Conservation (phyloP, 352 stramenopile genomes). For the Globisporangium lucens region DNA sequence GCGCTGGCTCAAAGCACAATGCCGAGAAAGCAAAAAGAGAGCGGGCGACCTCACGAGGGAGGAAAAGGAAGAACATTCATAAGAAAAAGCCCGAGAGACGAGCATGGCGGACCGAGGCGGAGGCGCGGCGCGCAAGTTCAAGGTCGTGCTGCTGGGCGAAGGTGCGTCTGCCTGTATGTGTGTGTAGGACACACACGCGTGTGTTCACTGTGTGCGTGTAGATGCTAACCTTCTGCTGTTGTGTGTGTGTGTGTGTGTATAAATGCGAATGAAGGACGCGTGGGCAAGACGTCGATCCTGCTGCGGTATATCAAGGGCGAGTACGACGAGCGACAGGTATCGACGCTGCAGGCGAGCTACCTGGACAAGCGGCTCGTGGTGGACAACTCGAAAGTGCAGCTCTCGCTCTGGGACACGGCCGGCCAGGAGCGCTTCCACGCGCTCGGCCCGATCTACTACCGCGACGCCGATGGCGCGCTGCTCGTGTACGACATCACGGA, state of each 20-base stretch:
- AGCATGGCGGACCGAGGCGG: conserved; percentile 14
- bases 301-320: conserved; percentile 92
- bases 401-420: conserved; percentile 87
- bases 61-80: conserved; percentile 9
- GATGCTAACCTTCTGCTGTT: not conserved
- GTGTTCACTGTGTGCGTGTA: not conserved
- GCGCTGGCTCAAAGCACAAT: not conserved
- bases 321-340: conserved; percentile 91
- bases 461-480: conserved; percentile 83
- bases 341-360: conserved; percentile 92
- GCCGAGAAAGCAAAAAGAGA: not conserved
- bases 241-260: not conserved
- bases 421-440: conserved; percentile 88
- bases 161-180: conserved; percentile 29
- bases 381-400: conserved; percentile 72
- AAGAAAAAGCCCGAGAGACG: conserved; percentile 1
- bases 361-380: conserved; percentile 90
- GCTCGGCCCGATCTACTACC: conserved; percentile 89
- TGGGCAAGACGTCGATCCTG: conserved; percentile 95
- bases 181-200: not conserved
- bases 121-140: conserved; percentile 70
- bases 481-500: conserved; percentile 93
- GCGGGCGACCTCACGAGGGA: not conserved
- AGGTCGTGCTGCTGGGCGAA: conserved; percentile 84
- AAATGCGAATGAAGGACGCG: conserved; percentile 57